A percentile compares a stretch with the other conserved stretches of the same genome.
Evolutionary conservation across 2,329 filamentous ascomycete species (phyloP).

Genomic region (Neofusicoccum laricinum): DNA sequence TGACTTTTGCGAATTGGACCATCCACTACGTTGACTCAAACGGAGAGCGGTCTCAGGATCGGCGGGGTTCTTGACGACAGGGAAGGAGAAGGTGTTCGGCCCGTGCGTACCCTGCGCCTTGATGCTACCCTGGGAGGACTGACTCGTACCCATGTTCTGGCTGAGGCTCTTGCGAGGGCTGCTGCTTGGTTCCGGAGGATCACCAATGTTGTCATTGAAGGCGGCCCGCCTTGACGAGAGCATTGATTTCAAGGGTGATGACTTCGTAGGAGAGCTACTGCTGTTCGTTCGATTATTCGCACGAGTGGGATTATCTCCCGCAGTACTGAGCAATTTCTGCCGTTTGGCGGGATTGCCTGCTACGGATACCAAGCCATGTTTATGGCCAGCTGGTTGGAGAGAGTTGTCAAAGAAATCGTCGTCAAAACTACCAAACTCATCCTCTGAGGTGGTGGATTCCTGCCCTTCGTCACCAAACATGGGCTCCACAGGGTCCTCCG

Average conservation of each 20-base stretch:
- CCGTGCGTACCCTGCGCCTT: constrained; percentile 36
- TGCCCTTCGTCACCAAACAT: background rate
- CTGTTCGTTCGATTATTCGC: background rate
- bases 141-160: constrained; percentile 20
- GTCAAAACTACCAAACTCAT: constrained; percentile 15
- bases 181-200: background rate
- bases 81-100: constrained; percentile 59
- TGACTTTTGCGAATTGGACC: constrained; percentile 45
- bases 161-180: constrained; percentile 8
- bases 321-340: background rate
- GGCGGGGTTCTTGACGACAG: constrained; percentile 73
- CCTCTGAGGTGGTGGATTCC: background rate
- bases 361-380: background rate
- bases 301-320: background rate
- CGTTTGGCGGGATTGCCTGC: background rate
- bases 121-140: constrained; percentile 39
- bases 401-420: constrained; percentile 4
- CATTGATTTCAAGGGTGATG: background rate
- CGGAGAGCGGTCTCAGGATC: constrained; percentile 62
- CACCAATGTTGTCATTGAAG: background rate
- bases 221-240: background rate
- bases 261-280: background rate
- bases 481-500: background rate
- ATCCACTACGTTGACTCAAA: constrained; percentile 61
- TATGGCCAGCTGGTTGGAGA: background rate